Conservation (phyloP, 768 basidiomycete species). For the Pisolithus sp. region DNA sequence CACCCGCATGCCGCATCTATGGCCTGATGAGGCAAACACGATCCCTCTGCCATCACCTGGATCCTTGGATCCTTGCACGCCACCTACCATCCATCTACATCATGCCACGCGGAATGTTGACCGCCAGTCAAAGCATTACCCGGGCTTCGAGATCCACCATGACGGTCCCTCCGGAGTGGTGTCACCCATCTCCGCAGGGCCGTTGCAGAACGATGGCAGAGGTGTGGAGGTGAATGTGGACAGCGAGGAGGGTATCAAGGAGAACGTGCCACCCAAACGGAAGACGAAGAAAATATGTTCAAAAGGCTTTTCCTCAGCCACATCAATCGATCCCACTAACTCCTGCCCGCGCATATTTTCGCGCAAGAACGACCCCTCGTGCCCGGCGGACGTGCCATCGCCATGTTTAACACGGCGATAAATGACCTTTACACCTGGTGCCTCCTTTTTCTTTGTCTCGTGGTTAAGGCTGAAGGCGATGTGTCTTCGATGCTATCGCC, state of each 20-base stretch:
- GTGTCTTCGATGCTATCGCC: neutral
- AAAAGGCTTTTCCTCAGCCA: conserved; percentile 15
- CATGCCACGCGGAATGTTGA: conserved; percentile 31
- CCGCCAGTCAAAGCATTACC: conserved; percentile 57
- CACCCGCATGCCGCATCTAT: neutral
- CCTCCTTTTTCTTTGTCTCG: neutral
- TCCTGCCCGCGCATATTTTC: conserved; percentile 1
- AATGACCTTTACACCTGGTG: neutral
- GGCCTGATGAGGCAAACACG: neutral
- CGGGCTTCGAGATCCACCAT: conserved; percentile 55
- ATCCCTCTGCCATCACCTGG: conserved; percentile 13
- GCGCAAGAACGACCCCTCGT: conserved; percentile 8
- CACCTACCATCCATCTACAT: conserved; percentile 17
- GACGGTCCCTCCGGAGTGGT: conserved; percentile 26
- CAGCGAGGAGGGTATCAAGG: conserved; percentile 43
- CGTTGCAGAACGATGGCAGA: conserved; percentile 1
- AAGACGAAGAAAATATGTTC: conserved; percentile 36
- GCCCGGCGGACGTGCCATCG: conserved; percentile 8
- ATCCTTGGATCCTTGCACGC: conserved; percentile 15
- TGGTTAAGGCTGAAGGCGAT: neutral
- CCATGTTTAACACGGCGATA: conserved; percentile 16
- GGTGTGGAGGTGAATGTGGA: conserved; percentile 9
- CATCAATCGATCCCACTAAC: conserved; percentile 1
- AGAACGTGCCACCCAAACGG: conserved; percentile 49
- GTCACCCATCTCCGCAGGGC: neutral